Percentiles rank a stretch among this genome's conserved stretches.
phyloP scores from a whole-genome alignment of 2,329 filamentous ascomycete genomes.

The Pseudopithomyces chartarum region DNA sequence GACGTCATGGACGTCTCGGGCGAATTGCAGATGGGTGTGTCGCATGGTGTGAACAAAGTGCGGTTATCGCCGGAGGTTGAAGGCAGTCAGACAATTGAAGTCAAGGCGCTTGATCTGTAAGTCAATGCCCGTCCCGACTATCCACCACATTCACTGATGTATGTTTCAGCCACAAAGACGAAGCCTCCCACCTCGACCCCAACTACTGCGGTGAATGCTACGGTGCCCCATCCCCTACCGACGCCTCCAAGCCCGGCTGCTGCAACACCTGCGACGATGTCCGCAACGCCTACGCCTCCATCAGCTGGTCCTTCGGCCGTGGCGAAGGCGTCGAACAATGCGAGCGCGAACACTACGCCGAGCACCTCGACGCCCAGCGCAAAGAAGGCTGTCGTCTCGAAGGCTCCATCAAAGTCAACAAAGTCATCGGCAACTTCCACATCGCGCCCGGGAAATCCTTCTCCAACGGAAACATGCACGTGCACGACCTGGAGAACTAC shows the following conservation, averaged over 20 bases:
- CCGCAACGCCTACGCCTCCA: slow-evolving; percentile 85
- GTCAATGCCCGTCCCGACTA: slow-evolving; percentile 6
- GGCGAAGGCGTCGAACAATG: slow-evolving; percentile 96
- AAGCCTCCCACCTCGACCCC: slow-evolving; percentile 80
- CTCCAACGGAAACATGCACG: slow-evolving; percentile 95
- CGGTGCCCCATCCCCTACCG: slow-evolving; percentile 75
- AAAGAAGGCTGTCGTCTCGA: slow-evolving; percentile 94
- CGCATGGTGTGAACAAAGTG: slow-evolving; percentile 91
- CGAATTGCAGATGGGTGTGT: slow-evolving; percentile 92
- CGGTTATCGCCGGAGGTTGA: slow-evolving; percentile 73
- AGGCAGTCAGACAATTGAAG: slow-evolving; percentile 64
- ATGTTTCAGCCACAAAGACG: slow-evolving; percentile 63
- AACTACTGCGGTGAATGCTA: slow-evolving; percentile 94
- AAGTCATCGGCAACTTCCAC: slow-evolving; percentile 98
- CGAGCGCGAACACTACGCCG: slow-evolving; percentile 88
- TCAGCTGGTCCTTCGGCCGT: slow-evolving; percentile 91
- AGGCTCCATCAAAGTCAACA: slow-evolving; percentile 91
- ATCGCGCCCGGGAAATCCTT: slow-evolving; percentile 95
- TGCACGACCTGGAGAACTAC: slow-evolving; percentile 97
- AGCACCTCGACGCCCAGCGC: slow-evolving; percentile 84
- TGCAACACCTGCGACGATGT: slow-evolving; percentile 98
- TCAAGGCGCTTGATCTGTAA: slow-evolving; percentile 46
- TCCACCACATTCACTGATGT: slow-evolving; percentile 11
- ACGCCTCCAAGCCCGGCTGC: slow-evolving; percentile 80
- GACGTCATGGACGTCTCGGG: slow-evolving; percentile 99